Evolutionary conservation across 2,329 filamentous ascomycete genomes (phyloP), one percentile per base, ranked within the genome.

Genomic region (Eutypa lata): DNA sequence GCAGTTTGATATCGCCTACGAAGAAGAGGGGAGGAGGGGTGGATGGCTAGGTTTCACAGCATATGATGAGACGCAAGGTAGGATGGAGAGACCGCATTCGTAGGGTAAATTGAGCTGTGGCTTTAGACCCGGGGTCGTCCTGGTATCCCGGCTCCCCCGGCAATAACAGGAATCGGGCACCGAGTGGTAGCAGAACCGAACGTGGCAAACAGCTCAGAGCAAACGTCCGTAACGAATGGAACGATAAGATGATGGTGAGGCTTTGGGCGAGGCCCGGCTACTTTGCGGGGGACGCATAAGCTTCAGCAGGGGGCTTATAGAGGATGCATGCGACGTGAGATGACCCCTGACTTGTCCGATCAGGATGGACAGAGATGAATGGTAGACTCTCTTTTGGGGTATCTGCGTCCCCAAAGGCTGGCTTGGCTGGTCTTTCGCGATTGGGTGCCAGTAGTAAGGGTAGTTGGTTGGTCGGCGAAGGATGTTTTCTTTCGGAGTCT

Each of bases 301-400:
- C 54, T 51, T 33, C 51, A 50, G 53, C 57, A 55, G 47, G 54
- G 51, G 57, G 54, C n/a, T 52, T 44, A 52, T 54, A 56, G 28
- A 52, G 55, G 50, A 51, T 57, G 52, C 55, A 57, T 57, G 47
- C 52, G 55, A 53, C 53, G 49, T 58, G 54, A 58, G 48, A 56
- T 48, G 52, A 44, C 49, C 42, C 42, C 42, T 45, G 42, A 28
- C 21, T n/a, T 8, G 22, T 45, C 22, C 22, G 42, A 45, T 45
- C 42, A 45, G 21, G 42, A 45, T 21, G 22, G 42, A 18, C 42
- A 28, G 22, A 26, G 22, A 45, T 10, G 13, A 21, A 26, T 45
- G 22, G 21, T 45, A 18, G 22, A 45, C 42, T 8, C n/a, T 38
- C 35, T 14, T 45, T 8, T 45, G 42, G 22, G 42, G 13, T n/a